These are phyloP conservation scores for Arthrobotrys megalospora DNA, from an alignment of 2,329 filamentous ascomycete genomes.

Conservation along the genomic window DNA sequence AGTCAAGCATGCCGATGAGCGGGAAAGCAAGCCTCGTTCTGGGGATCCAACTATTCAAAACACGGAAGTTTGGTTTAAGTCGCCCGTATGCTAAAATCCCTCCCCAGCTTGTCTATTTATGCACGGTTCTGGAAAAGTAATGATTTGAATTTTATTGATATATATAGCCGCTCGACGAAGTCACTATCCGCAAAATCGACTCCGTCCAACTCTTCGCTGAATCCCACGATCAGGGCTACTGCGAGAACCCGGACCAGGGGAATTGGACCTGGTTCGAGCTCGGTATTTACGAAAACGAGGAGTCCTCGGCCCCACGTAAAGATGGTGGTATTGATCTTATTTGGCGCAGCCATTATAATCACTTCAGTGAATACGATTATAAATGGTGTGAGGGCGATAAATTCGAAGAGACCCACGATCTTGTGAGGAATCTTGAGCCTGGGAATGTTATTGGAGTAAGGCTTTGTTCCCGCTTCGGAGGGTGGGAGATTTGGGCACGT, in stretches of 20 bases:
- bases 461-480: neutral
- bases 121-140: neutral
- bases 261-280: conserved; percentile 1
- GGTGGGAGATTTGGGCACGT: neutral
- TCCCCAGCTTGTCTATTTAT: neutral
- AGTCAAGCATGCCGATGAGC: neutral
- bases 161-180: neutral
- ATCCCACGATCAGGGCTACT: neutral
- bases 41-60: neutral
- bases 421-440: neutral
- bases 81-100: neutral
- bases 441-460: neutral
- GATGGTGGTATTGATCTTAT: neutral
- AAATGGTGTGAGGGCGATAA: neutral
- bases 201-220: conserved; percentile 1
- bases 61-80: neutral
- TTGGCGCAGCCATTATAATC: conserved; percentile 2
- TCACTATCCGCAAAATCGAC: neutral
- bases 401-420: neutral
- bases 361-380: neutral
- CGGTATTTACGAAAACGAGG: neutral
- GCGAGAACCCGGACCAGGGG: neutral
- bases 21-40: neutral
- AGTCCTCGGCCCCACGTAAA: neutral
- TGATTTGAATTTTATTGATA: neutral